Evolutionary conservation across 1,139 yeast genomes (phyloP).

Genomic region (Taphrina confusa): DNA sequence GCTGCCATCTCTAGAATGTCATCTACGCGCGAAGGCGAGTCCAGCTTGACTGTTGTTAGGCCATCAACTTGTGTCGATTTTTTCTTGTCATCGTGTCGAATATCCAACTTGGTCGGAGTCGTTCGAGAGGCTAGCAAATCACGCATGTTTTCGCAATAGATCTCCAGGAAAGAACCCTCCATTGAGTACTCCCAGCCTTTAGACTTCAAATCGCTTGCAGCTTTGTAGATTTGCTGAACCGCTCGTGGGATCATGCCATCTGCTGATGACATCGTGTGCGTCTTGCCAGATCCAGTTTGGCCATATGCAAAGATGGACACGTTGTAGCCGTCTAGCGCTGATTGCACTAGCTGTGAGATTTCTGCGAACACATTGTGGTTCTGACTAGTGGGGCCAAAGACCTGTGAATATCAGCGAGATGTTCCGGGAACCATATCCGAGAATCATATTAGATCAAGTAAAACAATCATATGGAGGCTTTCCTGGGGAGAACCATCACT

Average conservation of each 20-base stretch:
- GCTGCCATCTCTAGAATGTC: constrained; percentile 58
- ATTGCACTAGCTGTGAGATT: constrained; percentile 81
- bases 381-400: constrained; percentile 58
- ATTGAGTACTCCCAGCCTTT: constrained; percentile 69
- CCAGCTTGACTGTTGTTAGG: constrained; percentile 55
- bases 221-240: constrained; percentile 67
- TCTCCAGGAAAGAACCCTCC: constrained; percentile 80
- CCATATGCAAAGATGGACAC: constrained; percentile 92
- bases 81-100: constrained; percentile 64
- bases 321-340: constrained; percentile 85
- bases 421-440: neutral
- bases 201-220: constrained; percentile 54
- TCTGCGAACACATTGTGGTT: constrained; percentile 77
- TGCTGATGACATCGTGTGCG: constrained; percentile 77
- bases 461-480: constrained; percentile 21
- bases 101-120: constrained; percentile 58
- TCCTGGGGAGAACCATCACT: constrained; percentile 12
- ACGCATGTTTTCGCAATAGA: constrained; percentile 76
- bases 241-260: constrained; percentile 87
- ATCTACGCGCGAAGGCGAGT: constrained; percentile 56
- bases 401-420: constrained; percentile 47
- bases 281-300: constrained; percentile 96
- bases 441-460: constrained; percentile 36
- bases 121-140: constrained; percentile 58
- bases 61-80: constrained; percentile 63